Conservation (phyloP, 495 filamentous ascomycete genomes). For the Annulohypoxylon moriforme region DNA sequence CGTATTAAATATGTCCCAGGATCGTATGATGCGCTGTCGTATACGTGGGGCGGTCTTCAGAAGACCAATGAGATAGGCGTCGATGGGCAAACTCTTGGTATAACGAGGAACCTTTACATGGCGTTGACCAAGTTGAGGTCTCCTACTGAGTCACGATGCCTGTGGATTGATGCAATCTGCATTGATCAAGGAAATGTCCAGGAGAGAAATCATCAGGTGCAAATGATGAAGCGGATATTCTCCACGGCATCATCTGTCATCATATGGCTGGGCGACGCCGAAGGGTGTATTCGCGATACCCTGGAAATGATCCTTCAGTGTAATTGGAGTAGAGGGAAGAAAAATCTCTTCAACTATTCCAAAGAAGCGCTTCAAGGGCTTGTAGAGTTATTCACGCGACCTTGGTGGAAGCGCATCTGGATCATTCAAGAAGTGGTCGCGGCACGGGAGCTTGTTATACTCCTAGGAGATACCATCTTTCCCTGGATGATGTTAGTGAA, state of each 20-base stretch:
- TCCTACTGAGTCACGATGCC: background rate
- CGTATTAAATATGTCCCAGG: conserved; percentile 5
- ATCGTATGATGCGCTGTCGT: conserved; percentile 40
- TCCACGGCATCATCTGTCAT: conserved; percentile 18
- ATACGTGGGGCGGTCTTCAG: conserved; percentile 38
- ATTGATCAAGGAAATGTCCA: conserved; percentile 30
- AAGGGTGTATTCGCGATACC: conserved; percentile 2
- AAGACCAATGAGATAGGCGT: conserved; percentile 32
- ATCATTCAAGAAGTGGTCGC: conserved; percentile 26
- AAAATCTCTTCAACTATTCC: conserved; percentile 21
- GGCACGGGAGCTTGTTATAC: conserved; percentile 13
- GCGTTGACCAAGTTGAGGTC: conserved; percentile 21
- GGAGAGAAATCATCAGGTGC: conserved; percentile 37
- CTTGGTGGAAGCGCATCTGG: conserved; percentile 35
- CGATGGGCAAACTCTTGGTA: conserved; percentile 18
- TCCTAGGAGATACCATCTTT: conserved; percentile 15
- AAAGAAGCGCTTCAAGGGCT: conserved; percentile 14
- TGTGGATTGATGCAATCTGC: conserved; percentile 38
- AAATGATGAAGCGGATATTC: conserved; percentile 31
- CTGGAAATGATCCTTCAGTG: conserved; percentile 24
- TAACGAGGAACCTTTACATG: conserved; percentile 32
- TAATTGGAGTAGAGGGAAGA: conserved; percentile 25
- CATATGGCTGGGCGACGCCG: conserved; percentile 22
- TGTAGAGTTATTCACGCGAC: conserved; percentile 11
- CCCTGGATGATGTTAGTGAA: conserved; percentile 27